Conservation (phyloP, 208 protist genomes). For the Crithidia brevicula region DNA sequence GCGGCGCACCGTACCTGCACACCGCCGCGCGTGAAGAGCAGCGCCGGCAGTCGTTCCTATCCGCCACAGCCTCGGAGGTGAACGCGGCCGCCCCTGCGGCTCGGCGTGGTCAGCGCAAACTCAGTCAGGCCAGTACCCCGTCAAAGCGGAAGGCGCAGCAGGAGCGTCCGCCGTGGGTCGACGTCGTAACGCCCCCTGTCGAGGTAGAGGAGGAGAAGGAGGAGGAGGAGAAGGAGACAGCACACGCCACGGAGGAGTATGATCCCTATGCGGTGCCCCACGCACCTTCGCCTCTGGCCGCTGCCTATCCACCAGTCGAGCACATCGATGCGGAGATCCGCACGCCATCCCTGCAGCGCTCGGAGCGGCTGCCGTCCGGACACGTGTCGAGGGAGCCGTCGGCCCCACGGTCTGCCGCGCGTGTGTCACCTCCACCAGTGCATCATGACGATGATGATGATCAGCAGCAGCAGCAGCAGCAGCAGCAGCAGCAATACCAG, state of each 20-base stretch:
- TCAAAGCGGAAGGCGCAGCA: neutral
- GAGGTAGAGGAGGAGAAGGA: slow-evolving; percentile 2
- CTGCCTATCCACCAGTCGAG: neutral
- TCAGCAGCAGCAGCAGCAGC: neutral
- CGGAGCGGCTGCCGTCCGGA: neutral
- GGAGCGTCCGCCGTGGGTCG: slow-evolving; percentile 10
- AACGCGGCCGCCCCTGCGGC: neutral
- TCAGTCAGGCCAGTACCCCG: slow-evolving; percentile 2
- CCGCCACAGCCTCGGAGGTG: neutral
- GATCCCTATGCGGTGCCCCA: neutral
- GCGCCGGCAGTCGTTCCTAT: slow-evolving; percentile 1
- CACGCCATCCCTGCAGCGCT: slow-evolving; percentile 8
- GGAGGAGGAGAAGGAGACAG: neutral
- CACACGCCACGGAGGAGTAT: neutral
- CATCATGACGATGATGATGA: too few relatives aligned
- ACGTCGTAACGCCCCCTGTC: neutral
- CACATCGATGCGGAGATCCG: slow-evolving; percentile 10
- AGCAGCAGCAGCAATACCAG: neutral
- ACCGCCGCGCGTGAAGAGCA: slow-evolving; percentile 5
- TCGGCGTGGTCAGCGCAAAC: neutral
- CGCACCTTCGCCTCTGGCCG: neutral
- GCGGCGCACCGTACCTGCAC: neutral
- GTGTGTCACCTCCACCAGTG: neutral
- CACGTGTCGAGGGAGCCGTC: slow-evolving; percentile 2
- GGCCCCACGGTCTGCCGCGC: neutral